Conservation (phyloP, 768 basidiomycete species). For the Agrocybe praecox region DNA sequence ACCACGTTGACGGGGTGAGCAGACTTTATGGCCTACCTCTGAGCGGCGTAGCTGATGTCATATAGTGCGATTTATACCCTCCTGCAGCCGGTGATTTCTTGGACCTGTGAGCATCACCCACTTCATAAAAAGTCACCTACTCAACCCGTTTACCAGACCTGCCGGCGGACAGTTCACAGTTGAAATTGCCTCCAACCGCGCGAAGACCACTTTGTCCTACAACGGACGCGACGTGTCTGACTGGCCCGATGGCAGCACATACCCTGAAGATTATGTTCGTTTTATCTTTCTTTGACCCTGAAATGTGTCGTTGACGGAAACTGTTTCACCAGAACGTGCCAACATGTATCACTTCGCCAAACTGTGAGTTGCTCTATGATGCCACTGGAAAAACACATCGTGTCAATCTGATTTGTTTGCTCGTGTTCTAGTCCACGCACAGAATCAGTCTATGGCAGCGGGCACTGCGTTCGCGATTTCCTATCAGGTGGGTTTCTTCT, state of each 20-base stretch:
- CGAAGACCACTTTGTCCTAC: conserved; percentile 46
- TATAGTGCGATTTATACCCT: conserved; percentile 44
- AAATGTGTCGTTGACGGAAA: background rate
- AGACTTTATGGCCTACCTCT: background rate
- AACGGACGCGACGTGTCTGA: conserved; percentile 36
- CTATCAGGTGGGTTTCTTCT: conserved; percentile 37
- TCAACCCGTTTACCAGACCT: conserved; percentile 32
- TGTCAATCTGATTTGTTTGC: background rate
- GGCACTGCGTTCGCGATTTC: conserved; percentile 60
- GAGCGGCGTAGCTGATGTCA: background rate
- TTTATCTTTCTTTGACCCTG: background rate
- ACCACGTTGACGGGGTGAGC: conserved; percentile 35
- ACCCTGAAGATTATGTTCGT: conserved; percentile 50
- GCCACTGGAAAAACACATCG: background rate
- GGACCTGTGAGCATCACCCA: conserved; percentile 36
- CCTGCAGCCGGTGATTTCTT: conserved; percentile 42
- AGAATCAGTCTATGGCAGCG: conserved; percentile 51
- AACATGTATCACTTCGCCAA: conserved; percentile 48
- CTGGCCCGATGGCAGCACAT: conserved; percentile 47
- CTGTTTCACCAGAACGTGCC: conserved; percentile 31
- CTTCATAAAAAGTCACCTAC: background rate
- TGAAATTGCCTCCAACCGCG: conserved; percentile 52
- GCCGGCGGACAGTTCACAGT: conserved; percentile 50
- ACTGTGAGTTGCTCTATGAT: conserved; percentile 41
- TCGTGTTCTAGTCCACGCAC: conserved; percentile 46